Evolutionary conservation across 768 basidiomycete species (phyloP), one percentile per base, ranked within the genome.

Genomic region (Melanogaster broomeanus): DNA sequence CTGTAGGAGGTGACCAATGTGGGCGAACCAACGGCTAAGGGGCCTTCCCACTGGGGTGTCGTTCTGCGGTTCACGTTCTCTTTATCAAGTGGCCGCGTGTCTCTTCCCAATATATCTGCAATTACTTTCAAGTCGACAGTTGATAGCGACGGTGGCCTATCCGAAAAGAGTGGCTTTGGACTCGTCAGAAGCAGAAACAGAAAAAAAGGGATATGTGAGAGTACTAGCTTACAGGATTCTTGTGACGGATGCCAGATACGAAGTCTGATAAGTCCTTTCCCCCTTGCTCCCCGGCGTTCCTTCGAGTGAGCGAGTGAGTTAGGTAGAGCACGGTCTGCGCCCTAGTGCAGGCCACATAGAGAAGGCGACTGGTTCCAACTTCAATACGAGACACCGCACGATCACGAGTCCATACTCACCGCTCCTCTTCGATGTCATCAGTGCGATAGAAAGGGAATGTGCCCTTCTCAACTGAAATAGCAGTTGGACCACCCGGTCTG

Each of bases 281-380:
- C 55, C 80, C 81, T 16, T 71, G 70, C 44, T 81, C 75, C n/a
- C 84, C 86, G 10, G 75, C 77, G 28, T 78, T 68, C 70, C 77
- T 79, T 18, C 88, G 76, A 41, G 72, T 71, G 10, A 63, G 62
- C 8, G 76, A 69, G 55, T 83, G 72, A 2, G 79, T 73, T 25
- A 89, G 63, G 63, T 87, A 87, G 12, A 91, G 69, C 8, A 90
- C 74, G 11, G 75, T 74, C 62, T 93, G 87, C 0, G 92, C 92
- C 10, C 93, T 81, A 6, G 93, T 95, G 68, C 90, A 93, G 0
- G 89, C 93, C 8, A 95, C 93, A 61, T 93, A 95, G 15, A 93
- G 78, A 49, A 95, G 69, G 12, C 93, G 87, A 49, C 92, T 92
- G 15, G 10, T 31, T 25, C 6, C 41, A 46, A 21, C 45, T 24